Percentiles rank a stretch among this genome's conserved stretches.
phyloP scores from a whole-genome alignment of 169 alveolate genomes.

The Plasmodium berghei region DNA sequence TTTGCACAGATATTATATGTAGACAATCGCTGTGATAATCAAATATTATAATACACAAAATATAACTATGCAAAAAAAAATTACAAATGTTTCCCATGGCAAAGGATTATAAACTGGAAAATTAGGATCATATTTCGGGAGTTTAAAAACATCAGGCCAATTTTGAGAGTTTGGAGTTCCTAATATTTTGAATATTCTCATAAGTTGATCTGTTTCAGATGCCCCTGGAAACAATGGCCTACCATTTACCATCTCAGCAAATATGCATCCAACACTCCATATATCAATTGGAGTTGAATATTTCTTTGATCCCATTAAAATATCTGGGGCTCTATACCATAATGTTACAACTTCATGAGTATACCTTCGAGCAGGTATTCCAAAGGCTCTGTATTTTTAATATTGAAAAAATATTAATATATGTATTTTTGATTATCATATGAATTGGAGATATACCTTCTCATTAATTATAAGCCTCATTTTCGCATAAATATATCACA shows the following conservation, averaged over 20 bases:
- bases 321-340: slow-evolving; percentile 99
- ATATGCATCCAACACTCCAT: slow-evolving; percentile 98
- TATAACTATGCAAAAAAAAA: neutral
- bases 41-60: no score
- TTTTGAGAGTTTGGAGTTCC: slow-evolving; percentile 96
- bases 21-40: no score
- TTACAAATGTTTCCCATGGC: slow-evolving; percentile 85
- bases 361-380: slow-evolving; percentile 97
- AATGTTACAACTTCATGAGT: slow-evolving; percentile 99
- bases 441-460: no score
- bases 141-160: slow-evolving; percentile 95
- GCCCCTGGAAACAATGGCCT: slow-evolving; percentile 97
- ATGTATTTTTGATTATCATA: slow-evolving; percentile 33
- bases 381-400: slow-evolving; percentile 93
- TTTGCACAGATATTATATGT: no score
- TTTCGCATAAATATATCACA: neutral
- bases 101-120: slow-evolving; percentile 80
- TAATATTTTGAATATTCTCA: slow-evolving; percentile 95
- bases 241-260: slow-evolving; percentile 98
- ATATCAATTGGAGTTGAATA: slow-evolving; percentile 99
- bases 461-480: neutral
- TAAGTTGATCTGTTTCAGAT: slow-evolving; percentile 97
- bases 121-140: slow-evolving; percentile 94
- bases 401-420: slow-evolving; percentile 57
- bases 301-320: slow-evolving; percentile 97